Base-by-base conservation (phyloP, 768 basidiomycete genomes). In the Plicaturopsis crispa region DNA sequence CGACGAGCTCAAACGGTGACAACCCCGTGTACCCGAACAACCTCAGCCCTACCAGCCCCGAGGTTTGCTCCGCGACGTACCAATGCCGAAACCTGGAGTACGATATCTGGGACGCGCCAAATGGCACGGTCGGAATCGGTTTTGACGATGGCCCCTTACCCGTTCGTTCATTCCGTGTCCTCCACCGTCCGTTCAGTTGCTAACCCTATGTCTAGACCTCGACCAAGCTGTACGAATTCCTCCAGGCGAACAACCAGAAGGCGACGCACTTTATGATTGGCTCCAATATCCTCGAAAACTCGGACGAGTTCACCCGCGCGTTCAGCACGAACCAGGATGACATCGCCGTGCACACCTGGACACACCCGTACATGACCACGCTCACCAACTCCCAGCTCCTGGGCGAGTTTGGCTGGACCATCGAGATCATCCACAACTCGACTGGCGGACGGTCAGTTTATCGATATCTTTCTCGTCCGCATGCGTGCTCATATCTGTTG, bases 211-310 rank as follows among this genome's bases (percentile, higher is more conserved):
- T 44, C 21, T 39, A n/a, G n/a, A n/a, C n/a, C n/a, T n/a, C n/a
- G n/a, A 71, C 41, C 60, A 7, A 70, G 72, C 71, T 94, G 14
- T 73, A 85, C 50, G 49, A 72, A 5, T 93, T 89, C 56, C 65
- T 94, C 35, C 46, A 67, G 42, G 38, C 63, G n/a, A 70, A 92
- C 41, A 75, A 80, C 43, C 57, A 77, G 40, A 70, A 58, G n/a
- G 80, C 78, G 3, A 93, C 91, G 4, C 89, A 93, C 54, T 94
- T 93, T 57, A 75, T 91, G 68, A 93, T 96, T 46, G 92, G 92
- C 13, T 53, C 70, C 23, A 84, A 90, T 53, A 84, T 92, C 41
- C 48, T 84, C 19, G 10, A 46, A 33, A 60, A 73, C 49, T 61
- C 64, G 7, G 48, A 60, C 12, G 42, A 52, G 33, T 76, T 78